These are phyloP conservation scores for Kurtzmaniella quercitrusa DNA, from an alignment of 1,139 yeast genomes.

Conservation along the genomic window DNA sequence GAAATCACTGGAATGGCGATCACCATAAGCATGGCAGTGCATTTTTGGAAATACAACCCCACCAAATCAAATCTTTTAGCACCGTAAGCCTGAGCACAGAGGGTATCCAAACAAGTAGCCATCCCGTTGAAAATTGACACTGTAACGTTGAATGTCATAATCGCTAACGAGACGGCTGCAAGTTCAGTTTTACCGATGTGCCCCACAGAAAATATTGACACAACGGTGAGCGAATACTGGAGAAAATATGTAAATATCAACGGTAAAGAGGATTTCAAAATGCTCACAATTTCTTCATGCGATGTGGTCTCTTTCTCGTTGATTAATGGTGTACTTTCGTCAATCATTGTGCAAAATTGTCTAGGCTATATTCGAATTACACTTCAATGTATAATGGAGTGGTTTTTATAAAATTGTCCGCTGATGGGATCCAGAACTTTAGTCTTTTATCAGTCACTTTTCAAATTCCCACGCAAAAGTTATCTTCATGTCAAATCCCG, in stretches of 20 bases:
- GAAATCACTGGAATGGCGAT: conserved; percentile 25
- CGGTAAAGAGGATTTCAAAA: conserved; percentile 27
- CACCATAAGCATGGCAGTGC: conserved; percentile 18
- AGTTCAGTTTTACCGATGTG: conserved; percentile 29
- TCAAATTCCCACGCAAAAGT: background rate
- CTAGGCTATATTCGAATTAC: background rate
- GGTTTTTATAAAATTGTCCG: too few species aligned
- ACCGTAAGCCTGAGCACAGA: conserved; percentile 39
- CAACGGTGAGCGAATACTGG: conserved; percentile 30
- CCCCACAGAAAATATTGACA: conserved; percentile 32
- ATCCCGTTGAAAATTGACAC: conserved; percentile 40
- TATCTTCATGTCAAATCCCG: too few species aligned
- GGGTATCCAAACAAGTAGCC: conserved; percentile 39
- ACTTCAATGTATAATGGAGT: too few species aligned
- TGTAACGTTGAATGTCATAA: conserved; percentile 33
- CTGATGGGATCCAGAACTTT: too few species aligned
- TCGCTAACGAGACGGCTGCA: conserved; percentile 33
- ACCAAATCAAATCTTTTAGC: conserved; percentile 27
- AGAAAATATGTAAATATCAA: conserved; percentile 29
- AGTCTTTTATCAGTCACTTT: background rate
- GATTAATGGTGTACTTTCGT: conserved; percentile 3
- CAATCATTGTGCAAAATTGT: background rate
- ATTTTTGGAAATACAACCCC: conserved; percentile 33
- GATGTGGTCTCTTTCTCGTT: background rate
- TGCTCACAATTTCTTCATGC: background rate